Evolutionary conservation across 768 basidiomycete genomes (phyloP), one percentile per base, ranked within the genome.

Genomic region (Suillus paluster): DNA sequence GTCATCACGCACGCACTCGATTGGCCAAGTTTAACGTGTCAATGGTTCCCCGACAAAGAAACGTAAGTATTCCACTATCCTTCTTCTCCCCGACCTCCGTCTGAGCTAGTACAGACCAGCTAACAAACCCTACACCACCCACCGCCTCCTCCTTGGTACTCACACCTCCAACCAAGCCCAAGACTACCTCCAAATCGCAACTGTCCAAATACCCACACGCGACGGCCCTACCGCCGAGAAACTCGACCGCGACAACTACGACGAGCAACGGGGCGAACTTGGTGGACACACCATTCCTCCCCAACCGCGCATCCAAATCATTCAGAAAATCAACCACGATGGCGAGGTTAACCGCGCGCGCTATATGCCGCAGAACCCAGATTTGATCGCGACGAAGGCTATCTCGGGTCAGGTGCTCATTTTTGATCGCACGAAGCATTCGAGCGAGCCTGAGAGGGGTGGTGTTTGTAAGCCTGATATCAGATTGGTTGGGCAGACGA

Each of bases 281-380:
- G 97, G 96, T n/a, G 92, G 93, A 4, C 89, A 97, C 76, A 87
- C 88, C 27, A 86, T 95, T 41, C 89, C 91, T 4, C 85, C 90
- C n/a, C 83, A 89, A 59, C 91, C 96, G 2, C 87, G 94, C 27
- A 89, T 99, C 64, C 90, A 91, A 69, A 86, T 97, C 75, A 92
- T 89, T 36, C 97, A 99, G 74, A 88, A 86, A 67, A 99, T 99
- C 79, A 96, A 95, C 74, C 97, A 99, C 75, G 84, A 84, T 5
- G 94, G 95, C 45, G 97, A 99, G 74, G 94, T 99, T 71, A 99
- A 99, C 77, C 82, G 95, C 48, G 97, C 97, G 63, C 88, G 97
- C 57, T 99, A 99, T 75, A 99, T 99, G 96, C 97, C 97, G 7
- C 97, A 99, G 77, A 99, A 99, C 71, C 93, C 95, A 2, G 94